Base-by-base conservation (phyloP, 2,329 filamentous ascomycete genomes). In the Curvularia sp. region DNA sequence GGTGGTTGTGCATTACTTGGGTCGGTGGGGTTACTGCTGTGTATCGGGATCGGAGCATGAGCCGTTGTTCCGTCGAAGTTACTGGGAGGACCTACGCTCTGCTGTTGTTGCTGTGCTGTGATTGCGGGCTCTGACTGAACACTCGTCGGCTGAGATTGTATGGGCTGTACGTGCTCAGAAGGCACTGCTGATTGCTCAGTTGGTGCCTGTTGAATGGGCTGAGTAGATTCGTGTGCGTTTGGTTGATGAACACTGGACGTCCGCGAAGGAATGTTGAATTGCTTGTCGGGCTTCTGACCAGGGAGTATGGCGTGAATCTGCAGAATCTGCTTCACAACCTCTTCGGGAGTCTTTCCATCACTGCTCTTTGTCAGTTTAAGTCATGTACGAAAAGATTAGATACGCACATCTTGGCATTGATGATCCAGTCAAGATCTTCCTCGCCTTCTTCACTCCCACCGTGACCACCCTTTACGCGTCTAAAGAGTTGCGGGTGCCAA, bases 371-470 rank as follows among this genome's bases (percentile, higher is more conserved):
- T 66, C 50, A 68, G 55, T 41, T 9, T 18, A n/a, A 18, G 8
- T 43, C 26, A 22, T 6, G 38, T 5, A 7, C 6, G 10, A 15
- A 3, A 26, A 5, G 44, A 7, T 22, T 8, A 55, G 49, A 47
- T 46, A 73, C 86, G 77, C 79, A 96, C 93, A 99, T 86, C 55
- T 88, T 83, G 1, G 93, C 89, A 76, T 94, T 90, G 71, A 99
- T 91, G 71, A 98, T 93, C 92, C 92, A 99, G 78, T 98, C 95
- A 30, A 99, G 81, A 65, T 91, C 92, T 74, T 96, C 92, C 75
- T 96, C 91, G 28, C 91, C 91, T 74, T 94, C 89, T 63, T 95
- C 91, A 4, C 84, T 74, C 1, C 88, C 88, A 31, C 88, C 89
- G 1, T 88, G 87, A 1, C 89, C 90, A 24, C 88, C 88, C 44